Percentiles rank a stretch among this genome's conserved stretches.
Evolutionary conservation across 202 grass and related monocot species (phyloP).

Genomic region (Musa balbisiana): DNA sequence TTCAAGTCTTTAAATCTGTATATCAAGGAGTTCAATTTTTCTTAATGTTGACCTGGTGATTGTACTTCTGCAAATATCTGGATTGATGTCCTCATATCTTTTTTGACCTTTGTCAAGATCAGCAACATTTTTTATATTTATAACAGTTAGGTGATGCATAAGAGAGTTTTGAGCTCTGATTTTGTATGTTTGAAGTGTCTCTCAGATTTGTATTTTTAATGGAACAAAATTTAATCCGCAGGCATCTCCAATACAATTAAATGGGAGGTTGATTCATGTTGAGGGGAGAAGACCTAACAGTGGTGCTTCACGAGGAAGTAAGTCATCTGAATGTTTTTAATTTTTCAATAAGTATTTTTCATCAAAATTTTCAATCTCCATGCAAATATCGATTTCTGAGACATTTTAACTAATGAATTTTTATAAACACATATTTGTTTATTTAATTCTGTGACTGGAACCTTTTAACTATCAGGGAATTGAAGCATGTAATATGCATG

Average conservation of each 20-base stretch:
- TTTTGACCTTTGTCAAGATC: neutral
- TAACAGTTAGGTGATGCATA: neutral
- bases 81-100: neutral
- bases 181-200: neutral
- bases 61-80: neutral
- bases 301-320: slow-evolving; percentile 53
- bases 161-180: neutral
- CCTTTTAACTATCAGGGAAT: neutral
- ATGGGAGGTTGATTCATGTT: slow-evolving; percentile 58
- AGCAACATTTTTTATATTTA: neutral
- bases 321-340: slow-evolving; percentile 26
- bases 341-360: slow-evolving; percentile 7
- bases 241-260: slow-evolving; percentile 87
- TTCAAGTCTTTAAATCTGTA: neutral
- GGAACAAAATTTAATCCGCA: slow-evolving; percentile 17
- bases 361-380: too few relatives aligned
- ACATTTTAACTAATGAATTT: neutral
- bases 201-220: neutral
- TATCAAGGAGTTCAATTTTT: neutral
- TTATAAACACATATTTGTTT: neutral
- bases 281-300: slow-evolving; percentile 62
- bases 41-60: neutral
- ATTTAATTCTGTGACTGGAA: neutral
- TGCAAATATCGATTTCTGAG: neutral
- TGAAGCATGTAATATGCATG: too few relatives aligned